Evolutionary conservation across 306 rosid genomes (phyloP), one percentile per base, ranked within the genome.

Genomic region (Canavalia ensiformis): DNA sequence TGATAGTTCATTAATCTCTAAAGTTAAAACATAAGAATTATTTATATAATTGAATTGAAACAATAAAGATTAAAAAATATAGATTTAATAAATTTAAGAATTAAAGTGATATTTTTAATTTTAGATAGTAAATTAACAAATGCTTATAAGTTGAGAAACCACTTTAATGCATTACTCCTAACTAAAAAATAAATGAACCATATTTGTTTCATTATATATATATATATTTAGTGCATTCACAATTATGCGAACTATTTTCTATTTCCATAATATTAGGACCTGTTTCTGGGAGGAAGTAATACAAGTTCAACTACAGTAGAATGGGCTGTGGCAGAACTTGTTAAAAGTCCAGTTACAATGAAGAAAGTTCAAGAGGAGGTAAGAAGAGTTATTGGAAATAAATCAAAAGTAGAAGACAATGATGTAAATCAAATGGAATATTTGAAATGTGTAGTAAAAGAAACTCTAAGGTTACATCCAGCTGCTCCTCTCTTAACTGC

Each of bases 331-430:
- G 57, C 88, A 3, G 84, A 81, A 55, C 74, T 81, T 2, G 28
- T 73, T 5, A 81, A 42, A 45, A 49, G 72, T 8, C 79, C 67
- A 50, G 41, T 1, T 4, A 47, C 7, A 33, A 80, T 80, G 79
- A 72, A 73, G 88, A 92, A 88, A 79, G 90, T 60, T 0, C 92
- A 88, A 51, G 86, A 86, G 37, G 94, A 90, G 42, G 83, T 83
- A 25, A 87, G 97, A 55, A 81, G 65, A 41, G 79, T 88, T 8
- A 91, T 83, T 8, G 91, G 89, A 3, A 13, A 51, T 4, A 87
- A 86, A 50, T 5, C 71, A 46, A 84, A 50, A n/a, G 35, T 90
- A 10, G 88, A 84, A 9, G 70, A 59, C 2, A 50, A 50, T 28
- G 92, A 90, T 49, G 30, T 86, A 1, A 58, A 56, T 2, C 49